phyloP scores from a whole-genome alignment of 2,329 filamentous ascomycete genomes.

The Penicillium concentricum region DNA sequence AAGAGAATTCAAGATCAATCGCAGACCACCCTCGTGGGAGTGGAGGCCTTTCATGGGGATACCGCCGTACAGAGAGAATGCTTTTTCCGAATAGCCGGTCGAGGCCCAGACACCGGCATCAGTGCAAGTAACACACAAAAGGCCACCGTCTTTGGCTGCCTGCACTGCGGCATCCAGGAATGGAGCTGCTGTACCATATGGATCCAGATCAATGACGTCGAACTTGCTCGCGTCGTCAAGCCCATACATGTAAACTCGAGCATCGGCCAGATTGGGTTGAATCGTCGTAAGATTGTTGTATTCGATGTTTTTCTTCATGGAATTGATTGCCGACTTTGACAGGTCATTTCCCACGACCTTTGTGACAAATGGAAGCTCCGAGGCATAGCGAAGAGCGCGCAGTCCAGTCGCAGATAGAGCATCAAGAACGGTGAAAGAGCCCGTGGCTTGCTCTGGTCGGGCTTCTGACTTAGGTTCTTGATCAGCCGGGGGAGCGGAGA shows the following conservation, averaged over 20 bases:
- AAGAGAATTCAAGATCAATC: slow-evolving; percentile 80
- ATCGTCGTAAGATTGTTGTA: slow-evolving; percentile 81
- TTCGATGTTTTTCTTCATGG: slow-evolving; percentile 79
- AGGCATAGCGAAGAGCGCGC: slow-evolving; percentile 84
- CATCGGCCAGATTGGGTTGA: slow-evolving; percentile 73
- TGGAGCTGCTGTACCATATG: slow-evolving; percentile 88
- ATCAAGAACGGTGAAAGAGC: slow-evolving; percentile 79
- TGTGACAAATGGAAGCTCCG: slow-evolving; percentile 83
- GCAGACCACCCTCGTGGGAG: slow-evolving; percentile 85
- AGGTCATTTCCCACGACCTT: slow-evolving; percentile 88
- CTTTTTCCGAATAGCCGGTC: slow-evolving; percentile 90
- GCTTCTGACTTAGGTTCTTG: slow-evolving; percentile 4
- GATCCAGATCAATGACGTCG: slow-evolving; percentile 94
- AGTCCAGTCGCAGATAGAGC: slow-evolving; percentile 92
- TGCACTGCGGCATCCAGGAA: slow-evolving; percentile 92
- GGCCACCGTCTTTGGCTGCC: slow-evolving; percentile 79
- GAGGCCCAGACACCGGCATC: slow-evolving; percentile 95
- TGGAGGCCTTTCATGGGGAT: slow-evolving; percentile 79
- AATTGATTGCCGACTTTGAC: slow-evolving; percentile 70
- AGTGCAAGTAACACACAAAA: slow-evolving; percentile 94
- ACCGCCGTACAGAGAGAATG: slow-evolving; percentile 90
- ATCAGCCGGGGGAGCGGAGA: background rate
- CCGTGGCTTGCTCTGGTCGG: slow-evolving; percentile 34
- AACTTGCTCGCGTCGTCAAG: slow-evolving; percentile 60
- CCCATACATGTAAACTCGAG: slow-evolving; percentile 86